These are phyloP conservation scores for Tolypocladium endophyticum DNA, from an alignment of 2,329 filamentous ascomycete species.

Conservation along the genomic window DNA sequence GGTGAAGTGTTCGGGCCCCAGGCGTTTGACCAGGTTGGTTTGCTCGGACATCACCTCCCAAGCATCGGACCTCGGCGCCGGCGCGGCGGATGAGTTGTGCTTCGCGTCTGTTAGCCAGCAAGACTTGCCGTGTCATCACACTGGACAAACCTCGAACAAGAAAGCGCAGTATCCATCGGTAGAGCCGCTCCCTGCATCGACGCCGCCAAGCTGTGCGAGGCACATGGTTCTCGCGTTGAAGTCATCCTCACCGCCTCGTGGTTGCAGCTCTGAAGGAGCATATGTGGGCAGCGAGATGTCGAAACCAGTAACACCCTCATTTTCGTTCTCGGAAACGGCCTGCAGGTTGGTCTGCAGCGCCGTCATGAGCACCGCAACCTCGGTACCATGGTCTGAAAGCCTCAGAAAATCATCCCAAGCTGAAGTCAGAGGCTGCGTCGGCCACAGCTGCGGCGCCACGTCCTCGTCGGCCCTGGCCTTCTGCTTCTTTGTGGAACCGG, in stretches of 20 bases:
- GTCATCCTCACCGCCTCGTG: slow-evolving; percentile 20
- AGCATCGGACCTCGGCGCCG: slow-evolving; percentile 26
- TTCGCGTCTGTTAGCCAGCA: slow-evolving; percentile 9
- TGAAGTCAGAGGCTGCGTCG: slow-evolving; percentile 30
- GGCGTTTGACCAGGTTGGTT: slow-evolving; percentile 24
- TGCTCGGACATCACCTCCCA: slow-evolving; percentile 27
- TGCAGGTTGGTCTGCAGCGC: slow-evolving; percentile 33
- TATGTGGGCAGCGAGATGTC: slow-evolving; percentile 29
- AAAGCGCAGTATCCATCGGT: slow-evolving; percentile 37
- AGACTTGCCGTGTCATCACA: background rate
- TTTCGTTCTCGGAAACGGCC: slow-evolving; percentile 17
- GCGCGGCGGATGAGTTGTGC: slow-evolving; percentile 32
- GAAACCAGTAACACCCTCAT: slow-evolving; percentile 15
- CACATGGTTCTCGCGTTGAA: slow-evolving; percentile 33
- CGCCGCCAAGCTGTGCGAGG: slow-evolving; percentile 27
- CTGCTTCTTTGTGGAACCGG: slow-evolving; percentile 21
- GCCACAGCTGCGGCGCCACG: slow-evolving; percentile 18
- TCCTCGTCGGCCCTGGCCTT: slow-evolving; percentile 14
- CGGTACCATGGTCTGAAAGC: slow-evolving; percentile 25
- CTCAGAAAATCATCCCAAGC: slow-evolving; percentile 39
- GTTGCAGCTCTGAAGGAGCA: slow-evolving; percentile 24
- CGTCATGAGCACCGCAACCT: slow-evolving; percentile 30
- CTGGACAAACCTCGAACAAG: slow-evolving; percentile 38
- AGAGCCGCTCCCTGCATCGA: slow-evolving; percentile 15
- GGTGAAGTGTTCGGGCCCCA: slow-evolving; percentile 35